Conservation (phyloP, 805 yeast species). For the Saccharomycopsis olivae region DNA sequence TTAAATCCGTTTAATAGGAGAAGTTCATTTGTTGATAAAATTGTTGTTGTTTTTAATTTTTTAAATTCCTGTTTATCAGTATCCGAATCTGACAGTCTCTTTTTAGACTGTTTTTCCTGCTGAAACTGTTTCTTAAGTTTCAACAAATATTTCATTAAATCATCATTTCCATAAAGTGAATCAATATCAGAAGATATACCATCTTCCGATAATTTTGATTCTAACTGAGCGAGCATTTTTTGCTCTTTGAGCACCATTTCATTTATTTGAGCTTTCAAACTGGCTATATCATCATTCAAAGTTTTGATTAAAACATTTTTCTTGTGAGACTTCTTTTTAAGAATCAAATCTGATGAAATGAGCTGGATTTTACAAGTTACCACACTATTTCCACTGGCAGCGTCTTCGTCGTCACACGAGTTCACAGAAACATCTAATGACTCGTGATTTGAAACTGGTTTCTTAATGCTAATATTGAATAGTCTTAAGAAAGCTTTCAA, state of each 20-base stretch:
- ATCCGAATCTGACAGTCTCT: not conserved
- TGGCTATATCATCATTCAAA: slow-evolving; percentile 12
- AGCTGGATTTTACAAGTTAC: slow-evolving; percentile 16
- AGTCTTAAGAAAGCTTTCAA: slow-evolving; percentile 9
- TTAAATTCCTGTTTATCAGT: not conserved
- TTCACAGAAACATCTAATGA: not conserved
- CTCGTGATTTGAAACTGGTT: not conserved
- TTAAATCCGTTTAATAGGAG: slow-evolving; percentile 7
- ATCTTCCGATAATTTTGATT: not conserved
- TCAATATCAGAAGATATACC: not conserved
- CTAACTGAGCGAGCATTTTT: slow-evolving; percentile 1
- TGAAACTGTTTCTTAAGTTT: not conserved
- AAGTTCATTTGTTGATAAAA: slow-evolving; percentile 10
- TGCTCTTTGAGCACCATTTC: slow-evolving; percentile 15
- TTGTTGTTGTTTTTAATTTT: not conserved
- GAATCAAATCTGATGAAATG: slow-evolving; percentile 16
- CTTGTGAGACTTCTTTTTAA: slow-evolving; percentile 17
- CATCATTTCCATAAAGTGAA: not conserved
- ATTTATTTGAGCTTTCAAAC: slow-evolving; percentile 10
- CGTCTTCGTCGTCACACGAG: not conserved
- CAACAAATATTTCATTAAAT: not conserved
- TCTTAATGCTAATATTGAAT: slow-evolving; percentile 5
- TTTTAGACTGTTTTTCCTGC: not conserved
- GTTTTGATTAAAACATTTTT: slow-evolving; percentile 15
- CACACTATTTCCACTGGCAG: not conserved